A percentile compares a stretch with the other conserved stretches of the same genome.
Evolutionary conservation across 2,329 filamentous ascomycete species (phyloP).

Genomic region (Neonectria ditissima): DNA sequence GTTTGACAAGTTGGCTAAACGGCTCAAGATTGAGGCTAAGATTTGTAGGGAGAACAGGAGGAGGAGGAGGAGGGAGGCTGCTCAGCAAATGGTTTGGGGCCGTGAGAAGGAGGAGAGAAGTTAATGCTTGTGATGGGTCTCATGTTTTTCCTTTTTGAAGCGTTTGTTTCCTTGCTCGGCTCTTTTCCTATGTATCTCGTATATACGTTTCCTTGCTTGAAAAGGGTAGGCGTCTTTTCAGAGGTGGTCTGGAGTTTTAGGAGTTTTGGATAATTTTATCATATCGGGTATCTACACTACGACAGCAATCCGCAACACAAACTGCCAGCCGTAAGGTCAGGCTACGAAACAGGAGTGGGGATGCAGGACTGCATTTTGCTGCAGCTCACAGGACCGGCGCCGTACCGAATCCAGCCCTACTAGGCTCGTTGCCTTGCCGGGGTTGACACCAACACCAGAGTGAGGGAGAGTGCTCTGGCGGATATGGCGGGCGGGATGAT

Average conservation of each 20-base stretch:
- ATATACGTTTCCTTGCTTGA: not conserved
- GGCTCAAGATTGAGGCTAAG: not conserved
- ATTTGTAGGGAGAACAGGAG: too few species aligned
- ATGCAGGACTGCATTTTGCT: not conserved
- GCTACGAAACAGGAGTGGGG: not conserved
- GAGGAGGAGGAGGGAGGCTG: not conserved
- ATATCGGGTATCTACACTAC: not conserved
- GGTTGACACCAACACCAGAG: not conserved
- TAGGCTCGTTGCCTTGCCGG: constrained; percentile 11
- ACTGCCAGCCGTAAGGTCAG: too few species aligned
- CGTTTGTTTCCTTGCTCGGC: not conserved
- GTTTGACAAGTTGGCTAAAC: not conserved
- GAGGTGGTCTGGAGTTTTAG: not conserved
- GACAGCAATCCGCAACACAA: not conserved
- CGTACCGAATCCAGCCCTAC: not conserved
- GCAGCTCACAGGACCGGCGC: not conserved
- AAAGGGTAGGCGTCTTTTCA: not conserved
- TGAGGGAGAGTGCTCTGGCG: constrained; percentile 10
- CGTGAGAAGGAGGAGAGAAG: not conserved
- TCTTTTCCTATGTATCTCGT: not conserved
- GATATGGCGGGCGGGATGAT: constrained; percentile 17
- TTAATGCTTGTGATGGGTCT: not conserved
- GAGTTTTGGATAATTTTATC: not conserved
- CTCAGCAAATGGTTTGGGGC: not conserved
- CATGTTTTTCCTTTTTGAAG: not conserved